Conservation (phyloP, 2,329 filamentous ascomycete species). For the Plenodomus lindquistii region DNA sequence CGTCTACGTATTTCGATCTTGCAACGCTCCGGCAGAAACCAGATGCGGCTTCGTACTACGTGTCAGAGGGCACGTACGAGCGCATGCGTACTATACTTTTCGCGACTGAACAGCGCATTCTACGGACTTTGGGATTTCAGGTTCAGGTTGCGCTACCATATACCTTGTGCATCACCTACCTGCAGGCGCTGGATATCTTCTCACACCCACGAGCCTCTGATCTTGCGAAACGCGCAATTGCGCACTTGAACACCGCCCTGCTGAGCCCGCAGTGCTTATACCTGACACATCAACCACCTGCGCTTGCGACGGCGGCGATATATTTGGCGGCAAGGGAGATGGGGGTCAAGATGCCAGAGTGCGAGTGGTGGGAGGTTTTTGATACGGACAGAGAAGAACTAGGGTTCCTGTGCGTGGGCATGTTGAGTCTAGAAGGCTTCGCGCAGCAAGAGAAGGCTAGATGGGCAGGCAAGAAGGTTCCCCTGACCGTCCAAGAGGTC, state of each 20-base stretch:
- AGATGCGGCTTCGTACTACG: conserved; percentile 53
- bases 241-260: conserved; percentile 83
- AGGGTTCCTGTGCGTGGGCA: conserved; percentile 85
- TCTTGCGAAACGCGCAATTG: conserved; percentile 68
- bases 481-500: conserved; percentile 62
- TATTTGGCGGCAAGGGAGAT: conserved; percentile 84
- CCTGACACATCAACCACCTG: conserved; percentile 86
- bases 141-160: conserved; percentile 86
- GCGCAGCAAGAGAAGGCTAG: conserved; percentile 62
- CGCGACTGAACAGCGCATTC: conserved; percentile 74
- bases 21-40: conserved; percentile 26
- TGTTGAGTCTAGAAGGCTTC: conserved; percentile 78
- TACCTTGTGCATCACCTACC: conserved; percentile 84
- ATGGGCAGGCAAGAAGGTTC: conserved; percentile 57
- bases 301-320: conserved; percentile 83
- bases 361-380: conserved; percentile 97
- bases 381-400: conserved; percentile 94
- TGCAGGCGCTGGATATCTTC: conserved; percentile 81
- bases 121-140: conserved; percentile 78
- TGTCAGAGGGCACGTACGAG: conserved; percentile 74
- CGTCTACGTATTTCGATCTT: conserved; percentile 58
- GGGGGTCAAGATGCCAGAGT: conserved; percentile 76
- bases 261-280: conserved; percentile 88
- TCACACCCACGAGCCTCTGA: conserved; percentile 47
- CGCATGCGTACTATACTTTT: conserved; percentile 65